Base-by-base conservation (phyloP, 1,139 yeast species). In the Protomyces macrosporus region DNA sequence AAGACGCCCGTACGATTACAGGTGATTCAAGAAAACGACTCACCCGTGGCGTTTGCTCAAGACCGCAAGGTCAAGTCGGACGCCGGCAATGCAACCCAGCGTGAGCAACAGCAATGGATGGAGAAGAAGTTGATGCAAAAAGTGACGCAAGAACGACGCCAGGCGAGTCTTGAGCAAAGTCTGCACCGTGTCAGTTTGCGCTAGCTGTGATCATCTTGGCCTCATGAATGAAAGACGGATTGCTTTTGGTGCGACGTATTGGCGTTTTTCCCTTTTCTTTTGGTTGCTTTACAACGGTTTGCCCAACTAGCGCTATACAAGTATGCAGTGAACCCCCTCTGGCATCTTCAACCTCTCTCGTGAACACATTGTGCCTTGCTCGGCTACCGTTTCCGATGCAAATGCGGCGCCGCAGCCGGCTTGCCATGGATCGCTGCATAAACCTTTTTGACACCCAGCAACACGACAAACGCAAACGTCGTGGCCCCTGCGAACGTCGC, bases 401-500 rank as follows among this genome's bases (percentile, higher is more conserved):
- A 23, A 23, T 23, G 23, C 9, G 48, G 48, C 10, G 48, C 48
- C 1, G 48, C 32, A 10, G n/a, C 33, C 9, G 45, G 60, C 9
- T 30, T 14, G 35, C 62, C 62, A 35, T 58, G 62, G 2, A 58
- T 36, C 16, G 36, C 54, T 5, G 42, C 52, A 40, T 58, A 52
- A 4, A 58, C n/a, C 7, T 23, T 32, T 45, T 58, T 58, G 33
- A 58, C 35, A 4, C 14, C 36, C 23, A 58, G 36, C 12, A 58
- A 51, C 10, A 42, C 32, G 40, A 35, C 42, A 34, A 52, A 58
- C 30, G 62, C 62, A 14, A 58, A 33, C n/a, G 52, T 56, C 7
- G 62, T 58, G 7, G 62, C 62, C n/a, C 62, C 56, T 30, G 45
- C 62, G 40, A 58, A 58, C 9, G 52, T 52, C 52, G 34, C 45